Base-by-base conservation (phyloP, 371 early-diverging fungal species). In the Zopfochytrium polystomum region DNA sequence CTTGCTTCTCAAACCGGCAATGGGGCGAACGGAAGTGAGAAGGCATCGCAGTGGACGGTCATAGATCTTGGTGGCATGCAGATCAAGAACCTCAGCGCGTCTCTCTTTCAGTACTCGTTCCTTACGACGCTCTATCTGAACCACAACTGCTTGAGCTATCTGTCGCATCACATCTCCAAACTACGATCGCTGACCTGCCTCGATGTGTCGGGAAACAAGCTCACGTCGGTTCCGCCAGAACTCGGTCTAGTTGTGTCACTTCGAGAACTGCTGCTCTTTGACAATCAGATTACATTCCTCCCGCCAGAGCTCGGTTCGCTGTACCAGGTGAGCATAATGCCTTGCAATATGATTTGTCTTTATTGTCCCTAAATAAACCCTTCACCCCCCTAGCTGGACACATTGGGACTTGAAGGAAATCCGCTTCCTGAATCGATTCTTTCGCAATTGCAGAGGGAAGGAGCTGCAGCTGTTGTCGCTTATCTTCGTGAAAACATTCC, bases 361-460 rank as follows among this genome's bases (percentile, higher is more conserved):
- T 57, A 27, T 45, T 32, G 18, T 25, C 32, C 27, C 30, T 20
- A 18, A 38, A 51, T 38, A 42, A 30, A 31, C 6, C 13, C 46
- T 11, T 30, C 15, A 31, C 7, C 48, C 11, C 48, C 20, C 31
- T 38, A 65, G 65, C 73, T 99, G 51, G 95, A 97, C 59, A 86
- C 80, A 2, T 77, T 99, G 31, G 96, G 98, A 2, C 63, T 99
- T 26, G 95, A 98, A 68, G 98, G 98, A 15, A 99, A 99, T 76
- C 99, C 98, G 2, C 67, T 99, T 52, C 64, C 35, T 78, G 90
- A 94, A 29, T 91, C 92, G 22, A 74, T 96, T 33, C 83, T 85
- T 62, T 78, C 79, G 1, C 63, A 96, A 33, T 71, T 94, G 49
- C 87, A 91, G 43, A 90, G 92, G 64, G 92, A 95, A 35, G 98